Evolutionary conservation across 768 basidiomycete genomes (phyloP), one percentile per base, ranked within the genome.

Genomic region (Sarcodon aspratus): DNA sequence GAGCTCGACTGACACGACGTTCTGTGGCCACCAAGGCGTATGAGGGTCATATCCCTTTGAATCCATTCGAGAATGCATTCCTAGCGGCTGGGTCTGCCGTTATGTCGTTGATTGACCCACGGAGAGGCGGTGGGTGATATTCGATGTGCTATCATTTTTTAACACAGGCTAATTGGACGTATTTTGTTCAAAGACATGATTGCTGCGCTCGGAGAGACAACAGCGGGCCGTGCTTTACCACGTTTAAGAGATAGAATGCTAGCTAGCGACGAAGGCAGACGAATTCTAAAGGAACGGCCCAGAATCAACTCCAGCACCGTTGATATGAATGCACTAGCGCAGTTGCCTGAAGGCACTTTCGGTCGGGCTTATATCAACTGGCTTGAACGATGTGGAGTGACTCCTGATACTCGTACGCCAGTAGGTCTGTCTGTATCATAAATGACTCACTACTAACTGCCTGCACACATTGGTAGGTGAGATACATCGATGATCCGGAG

Each of bases 401-500:
- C 87, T 2, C 96, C 96, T 7, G 96, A 99, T 65, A 93, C 94
- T 31, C 70, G 96, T 52, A 86, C 87, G 57, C 86, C 90, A 3
- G 95, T 97, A 50, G 52, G 80, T 43, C 12, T 34, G 37, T 35
- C 5, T 47, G 18, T 48, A n/a, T 33, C 5, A 5, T 10, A 8
- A 46, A 13, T 15, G 32, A 10, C 3, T 12, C 17, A 17, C 9
- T 18, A 8, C 21, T 1, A 32, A 12, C 13, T 9, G 7, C 4
- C 3, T 9, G 15, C 21, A n/a, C 8, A 8, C n/a, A 17, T 33
- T 7, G 50, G 9, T 58, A 97, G 94, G 94, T 96, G 6, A 88
- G 84, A 55, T 98, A 97, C 59, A 84, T 98, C 49, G 79, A 86
- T 59, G 91, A 97, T 59, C 92, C 93, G 2, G 94, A 96, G 59